These are phyloP conservation scores for Allium fistulosum DNA, from an alignment of 106 monocot genomes.

Conservation along the genomic window DNA sequence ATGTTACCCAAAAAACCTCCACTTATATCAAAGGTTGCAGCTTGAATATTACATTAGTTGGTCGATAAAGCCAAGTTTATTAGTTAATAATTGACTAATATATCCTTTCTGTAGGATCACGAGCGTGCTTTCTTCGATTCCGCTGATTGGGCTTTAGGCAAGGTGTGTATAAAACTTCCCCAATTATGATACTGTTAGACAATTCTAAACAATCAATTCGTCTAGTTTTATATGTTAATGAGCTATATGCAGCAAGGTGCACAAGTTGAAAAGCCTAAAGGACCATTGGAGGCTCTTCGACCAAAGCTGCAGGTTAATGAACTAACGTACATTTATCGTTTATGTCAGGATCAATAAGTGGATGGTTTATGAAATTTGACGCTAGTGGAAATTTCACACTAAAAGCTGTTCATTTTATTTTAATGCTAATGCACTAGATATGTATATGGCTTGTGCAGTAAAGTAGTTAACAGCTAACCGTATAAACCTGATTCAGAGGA, in stretches of 20 bases:
- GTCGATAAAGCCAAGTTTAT: too few relatives aligned
- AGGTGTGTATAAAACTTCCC: slow-evolving; percentile 39
- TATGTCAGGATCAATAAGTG: too few relatives aligned
- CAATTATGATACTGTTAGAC: not conserved
- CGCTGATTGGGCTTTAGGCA: slow-evolving; percentile 98
- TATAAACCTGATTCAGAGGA: too few relatives aligned
- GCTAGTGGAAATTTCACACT: too few relatives aligned
- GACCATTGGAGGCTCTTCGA: slow-evolving; percentile 83
- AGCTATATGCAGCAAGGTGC: slow-evolving; percentile 65
- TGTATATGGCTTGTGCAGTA: too few relatives aligned
- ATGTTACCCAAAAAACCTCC: slow-evolving; percentile 12
- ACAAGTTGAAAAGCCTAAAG: slow-evolving; percentile 65
- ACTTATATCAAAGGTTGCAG: slow-evolving; percentile 7
- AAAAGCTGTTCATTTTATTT: too few relatives aligned
- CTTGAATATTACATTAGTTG: not conserved
- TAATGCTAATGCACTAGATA: too few relatives aligned
- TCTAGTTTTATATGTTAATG: slow-evolving; percentile 3
- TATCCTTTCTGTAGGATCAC: slow-evolving; percentile 54
- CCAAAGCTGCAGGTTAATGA: slow-evolving; percentile 79
- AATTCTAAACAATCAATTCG: too few relatives aligned
- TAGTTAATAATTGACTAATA: slow-evolving; percentile 1
- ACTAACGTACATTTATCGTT: too few relatives aligned
- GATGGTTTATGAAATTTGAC: too few relatives aligned
- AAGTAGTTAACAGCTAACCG: too few relatives aligned
- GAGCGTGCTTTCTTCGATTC: slow-evolving; percentile 98